These are phyloP conservation scores for Pseudogymnoascus sp. DNA, from an alignment of 2,329 filamentous ascomycete species.

Conservation along the genomic window DNA sequence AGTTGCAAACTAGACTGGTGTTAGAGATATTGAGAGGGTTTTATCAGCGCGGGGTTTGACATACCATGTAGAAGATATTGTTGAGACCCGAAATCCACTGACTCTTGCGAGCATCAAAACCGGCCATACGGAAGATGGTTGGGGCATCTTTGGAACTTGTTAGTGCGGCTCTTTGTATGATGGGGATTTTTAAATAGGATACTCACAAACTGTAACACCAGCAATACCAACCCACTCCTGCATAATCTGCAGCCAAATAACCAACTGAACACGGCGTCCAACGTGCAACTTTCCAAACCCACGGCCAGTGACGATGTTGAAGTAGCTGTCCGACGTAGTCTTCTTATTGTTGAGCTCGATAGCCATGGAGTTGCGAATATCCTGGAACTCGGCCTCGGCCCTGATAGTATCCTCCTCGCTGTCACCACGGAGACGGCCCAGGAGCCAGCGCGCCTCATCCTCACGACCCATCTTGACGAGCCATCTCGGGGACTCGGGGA, in stretches of 20 bases:
- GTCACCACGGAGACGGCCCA: slow-evolving; percentile 57
- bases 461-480: slow-evolving; percentile 60
- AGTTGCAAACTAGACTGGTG: slow-evolving; percentile 48
- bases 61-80: slow-evolving; percentile 50
- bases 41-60: slow-evolving; percentile 31
- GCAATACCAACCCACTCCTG: slow-evolving; percentile 67
- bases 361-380: slow-evolving; percentile 58
- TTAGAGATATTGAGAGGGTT: slow-evolving; percentile 32
- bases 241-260: slow-evolving; percentile 66
- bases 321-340: slow-evolving; percentile 47
- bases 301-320: slow-evolving; percentile 2
- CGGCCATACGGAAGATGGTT: slow-evolving; percentile 59
- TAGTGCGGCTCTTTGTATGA: neutral
- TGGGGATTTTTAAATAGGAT: neutral
- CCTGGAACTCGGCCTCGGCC: slow-evolving; percentile 59
- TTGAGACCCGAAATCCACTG: slow-evolving; percentile 58
- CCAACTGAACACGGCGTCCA: slow-evolving; percentile 61
- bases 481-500: slow-evolving; percentile 65
- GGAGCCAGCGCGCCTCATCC: slow-evolving; percentile 61
- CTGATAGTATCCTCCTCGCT: slow-evolving; percentile 45
- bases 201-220: slow-evolving; percentile 55
- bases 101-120: slow-evolving; percentile 53
- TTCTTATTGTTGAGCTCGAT: slow-evolving; percentile 52
- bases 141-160: slow-evolving; percentile 12
- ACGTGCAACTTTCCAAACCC: slow-evolving; percentile 52